phyloP scores from a whole-genome alignment of 805 yeast species.

The Kodamaea hsintzibuensis region DNA sequence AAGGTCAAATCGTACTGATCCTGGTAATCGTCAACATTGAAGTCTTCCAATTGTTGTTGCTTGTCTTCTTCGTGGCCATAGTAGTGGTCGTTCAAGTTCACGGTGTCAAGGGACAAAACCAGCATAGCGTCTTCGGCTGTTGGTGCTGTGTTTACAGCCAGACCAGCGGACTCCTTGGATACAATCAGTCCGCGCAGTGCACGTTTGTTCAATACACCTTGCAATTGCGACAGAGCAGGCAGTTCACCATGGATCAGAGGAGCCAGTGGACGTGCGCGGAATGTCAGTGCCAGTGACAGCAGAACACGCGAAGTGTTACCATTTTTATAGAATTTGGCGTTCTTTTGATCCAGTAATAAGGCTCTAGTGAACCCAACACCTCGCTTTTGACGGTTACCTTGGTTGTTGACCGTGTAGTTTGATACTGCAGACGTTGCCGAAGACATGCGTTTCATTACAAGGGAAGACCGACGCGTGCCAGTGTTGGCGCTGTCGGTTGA shows the following conservation, averaged over 20 bases:
- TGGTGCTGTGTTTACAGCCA: not conserved
- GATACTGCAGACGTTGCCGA: slow-evolving; percentile 31
- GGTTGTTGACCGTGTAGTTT: slow-evolving; percentile 21
- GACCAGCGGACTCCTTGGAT: slow-evolving; percentile 29
- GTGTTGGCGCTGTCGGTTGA: slow-evolving; percentile 28
- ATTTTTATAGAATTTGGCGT: slow-evolving; percentile 23
- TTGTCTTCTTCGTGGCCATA: slow-evolving; percentile 13
- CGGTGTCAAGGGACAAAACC: slow-evolving; percentile 39
- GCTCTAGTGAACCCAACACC: slow-evolving; percentile 46
- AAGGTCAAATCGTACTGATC: slow-evolving; percentile 58
- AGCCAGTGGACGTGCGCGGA: slow-evolving; percentile 5
- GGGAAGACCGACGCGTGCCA: slow-evolving; percentile 22
- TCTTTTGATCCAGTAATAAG: slow-evolving; percentile 31
- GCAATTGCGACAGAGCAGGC: not conserved
- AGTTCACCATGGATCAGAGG: not conserved
- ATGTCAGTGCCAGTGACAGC: slow-evolving; percentile 7
- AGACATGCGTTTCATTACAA: slow-evolving; percentile 32
- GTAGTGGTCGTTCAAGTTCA: slow-evolving; percentile 15
- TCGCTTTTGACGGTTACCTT: slow-evolving; percentile 14
- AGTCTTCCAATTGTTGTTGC: slow-evolving; percentile 33
- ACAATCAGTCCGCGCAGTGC: slow-evolving; percentile 36
- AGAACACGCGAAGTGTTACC: slow-evolving; percentile 12
- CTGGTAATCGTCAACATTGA: slow-evolving; percentile 42
- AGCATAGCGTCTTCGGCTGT: slow-evolving; percentile 32
- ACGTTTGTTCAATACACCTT: slow-evolving; percentile 24